A percentile compares a stretch with the other conserved stretches of the same genome.
Conservation (phyloP, 345 rosid genomes). For the Camelina laxa region DNA sequence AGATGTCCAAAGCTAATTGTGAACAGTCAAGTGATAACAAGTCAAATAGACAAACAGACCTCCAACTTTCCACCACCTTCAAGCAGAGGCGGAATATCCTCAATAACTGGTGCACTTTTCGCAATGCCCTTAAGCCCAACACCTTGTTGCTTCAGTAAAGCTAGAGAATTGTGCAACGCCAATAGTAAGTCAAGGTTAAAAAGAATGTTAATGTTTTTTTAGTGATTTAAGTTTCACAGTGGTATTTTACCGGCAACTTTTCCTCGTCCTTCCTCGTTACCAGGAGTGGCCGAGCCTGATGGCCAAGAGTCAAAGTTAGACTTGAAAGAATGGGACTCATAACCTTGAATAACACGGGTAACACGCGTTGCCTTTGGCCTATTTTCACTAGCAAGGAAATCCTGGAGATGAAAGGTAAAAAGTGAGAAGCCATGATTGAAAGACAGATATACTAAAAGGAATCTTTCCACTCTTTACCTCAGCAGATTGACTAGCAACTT, state of each 20-base stretch:
- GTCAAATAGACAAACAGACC: slow-evolving; percentile 52
- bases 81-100: slow-evolving; percentile 96
- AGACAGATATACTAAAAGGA: neutral
- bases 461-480: slow-evolving; percentile 60
- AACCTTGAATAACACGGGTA: slow-evolving; percentile 90
- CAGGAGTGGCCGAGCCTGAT: slow-evolving; percentile 74
- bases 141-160: slow-evolving; percentile 97
- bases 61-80: slow-evolving; percentile 98
- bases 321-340: slow-evolving; percentile 91
- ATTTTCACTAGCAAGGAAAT: slow-evolving; percentile 68
- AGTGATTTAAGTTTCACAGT: slow-evolving; percentile 7
- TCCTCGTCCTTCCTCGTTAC: slow-evolving; percentile 95
- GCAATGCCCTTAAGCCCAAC: slow-evolving; percentile 79
- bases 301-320: slow-evolving; percentile 97
- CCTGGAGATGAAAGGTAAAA: slow-evolving; percentile 56
- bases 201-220: neutral
- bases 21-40: neutral
- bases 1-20: slow-evolving; percentile 6
- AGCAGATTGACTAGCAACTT: slow-evolving; percentile 78
- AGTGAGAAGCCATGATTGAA: slow-evolving; percentile 36
- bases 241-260: slow-evolving; percentile 84
- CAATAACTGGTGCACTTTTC: slow-evolving; percentile 77
- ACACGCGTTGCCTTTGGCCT: slow-evolving; percentile 83
- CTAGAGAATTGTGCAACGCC: slow-evolving; percentile 49
- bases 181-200: slow-evolving; percentile 23